Conservation (phyloP, 768 basidiomycete species). For the Russula emetica region DNA sequence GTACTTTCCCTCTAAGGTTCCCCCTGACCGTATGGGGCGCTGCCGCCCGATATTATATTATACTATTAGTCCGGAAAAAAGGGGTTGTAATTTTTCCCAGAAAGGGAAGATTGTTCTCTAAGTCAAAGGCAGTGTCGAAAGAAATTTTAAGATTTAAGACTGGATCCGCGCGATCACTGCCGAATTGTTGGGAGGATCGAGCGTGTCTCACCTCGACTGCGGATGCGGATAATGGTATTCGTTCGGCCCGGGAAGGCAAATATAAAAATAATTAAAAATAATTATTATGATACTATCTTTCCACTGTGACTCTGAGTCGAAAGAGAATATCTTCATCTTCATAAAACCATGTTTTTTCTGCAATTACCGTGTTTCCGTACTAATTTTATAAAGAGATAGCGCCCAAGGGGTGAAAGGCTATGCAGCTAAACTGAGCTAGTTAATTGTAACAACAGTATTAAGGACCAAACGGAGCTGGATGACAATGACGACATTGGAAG, state of each 20-base stretch:
- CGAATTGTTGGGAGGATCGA: background rate
- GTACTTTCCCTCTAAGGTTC: background rate
- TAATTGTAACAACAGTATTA: conserved; percentile 24
- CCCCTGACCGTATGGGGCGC: background rate
- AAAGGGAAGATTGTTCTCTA: background rate
- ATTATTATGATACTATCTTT: too few species aligned
- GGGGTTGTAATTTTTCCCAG: background rate
- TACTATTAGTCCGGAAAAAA: background rate
- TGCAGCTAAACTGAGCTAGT: conserved; percentile 16
- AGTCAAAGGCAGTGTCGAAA: background rate
- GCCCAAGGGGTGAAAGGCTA: conserved; percentile 10
- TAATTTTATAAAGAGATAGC: conserved; percentile 14
- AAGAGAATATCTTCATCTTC: background rate
- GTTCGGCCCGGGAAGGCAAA: too few species aligned
- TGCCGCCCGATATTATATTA: background rate
- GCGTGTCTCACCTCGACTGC: conserved; percentile 1
- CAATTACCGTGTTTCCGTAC: conserved; percentile 12
- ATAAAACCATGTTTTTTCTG: background rate
- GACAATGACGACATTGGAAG: conserved; percentile 24
- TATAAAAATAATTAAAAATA: too few species aligned
- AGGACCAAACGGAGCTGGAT: conserved; percentile 14
- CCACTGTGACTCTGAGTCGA: too few species aligned
- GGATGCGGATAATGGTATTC: too few species aligned
- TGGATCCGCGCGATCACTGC: background rate
- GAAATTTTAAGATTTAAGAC: conserved; percentile 8